Conservation (phyloP, 805 yeast genomes). For the Candida sithepensis region DNA sequence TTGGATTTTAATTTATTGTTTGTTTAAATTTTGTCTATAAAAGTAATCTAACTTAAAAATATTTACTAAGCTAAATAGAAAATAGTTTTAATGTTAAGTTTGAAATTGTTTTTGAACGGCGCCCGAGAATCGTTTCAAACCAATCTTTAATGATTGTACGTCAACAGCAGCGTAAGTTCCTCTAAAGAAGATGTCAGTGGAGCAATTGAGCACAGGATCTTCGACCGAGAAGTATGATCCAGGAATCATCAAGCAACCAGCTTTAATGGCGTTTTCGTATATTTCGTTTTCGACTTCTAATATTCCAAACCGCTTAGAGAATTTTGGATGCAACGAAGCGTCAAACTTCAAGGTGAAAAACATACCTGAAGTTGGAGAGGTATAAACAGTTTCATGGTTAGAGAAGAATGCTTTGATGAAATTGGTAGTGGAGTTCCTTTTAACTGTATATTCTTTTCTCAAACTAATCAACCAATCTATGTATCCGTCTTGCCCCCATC, state of each 20-base stretch:
- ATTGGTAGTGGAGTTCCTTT: conserved; percentile 55
- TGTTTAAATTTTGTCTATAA: too few relatives aligned
- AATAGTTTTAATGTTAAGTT: background rate
- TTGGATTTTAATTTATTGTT: too few relatives aligned
- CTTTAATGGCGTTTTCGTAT: conserved; percentile 54
- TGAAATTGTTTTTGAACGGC: conserved; percentile 37
- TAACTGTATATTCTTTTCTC: conserved; percentile 77
- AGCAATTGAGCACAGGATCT: conserved; percentile 28
- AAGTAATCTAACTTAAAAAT: too few relatives aligned
- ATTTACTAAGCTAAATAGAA: too few relatives aligned
- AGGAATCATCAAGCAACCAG: conserved; percentile 72
- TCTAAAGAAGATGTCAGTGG: conserved; percentile 64
- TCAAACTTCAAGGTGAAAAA: conserved; percentile 73
- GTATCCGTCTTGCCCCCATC: conserved; percentile 91
- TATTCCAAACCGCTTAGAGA: conserved; percentile 46
- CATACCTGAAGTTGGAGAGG: conserved; percentile 83
- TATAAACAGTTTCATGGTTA: conserved; percentile 40
- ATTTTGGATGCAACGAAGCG: conserved; percentile 77
- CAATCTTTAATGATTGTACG: conserved; percentile 53
- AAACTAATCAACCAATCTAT: conserved; percentile 83
- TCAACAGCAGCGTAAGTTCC: conserved; percentile 88
- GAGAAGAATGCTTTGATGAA: conserved; percentile 73
- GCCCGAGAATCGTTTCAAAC: conserved; percentile 64
- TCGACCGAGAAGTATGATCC: conserved; percentile 73
- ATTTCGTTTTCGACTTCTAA: conserved; percentile 59